phyloP scores from a whole-genome alignment of 1,284 basidiomycete genomes.

The Fomitopsis palustris region DNA sequence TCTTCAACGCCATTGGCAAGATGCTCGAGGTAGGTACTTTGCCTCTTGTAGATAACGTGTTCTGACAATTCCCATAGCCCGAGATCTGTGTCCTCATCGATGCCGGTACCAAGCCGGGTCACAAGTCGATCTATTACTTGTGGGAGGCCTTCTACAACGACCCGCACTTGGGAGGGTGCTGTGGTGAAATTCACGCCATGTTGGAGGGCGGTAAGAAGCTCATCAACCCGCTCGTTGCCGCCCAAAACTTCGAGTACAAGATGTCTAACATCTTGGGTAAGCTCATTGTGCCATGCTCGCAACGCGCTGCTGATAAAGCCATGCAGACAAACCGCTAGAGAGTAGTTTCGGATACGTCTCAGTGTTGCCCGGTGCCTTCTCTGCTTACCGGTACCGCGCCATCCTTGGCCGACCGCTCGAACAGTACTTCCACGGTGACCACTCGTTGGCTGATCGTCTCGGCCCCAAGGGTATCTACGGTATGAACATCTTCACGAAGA shows the following conservation, averaged over 20 bases:
- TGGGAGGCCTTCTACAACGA: constrained; percentile 93
- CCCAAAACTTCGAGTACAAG: constrained; percentile 99
- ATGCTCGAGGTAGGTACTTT: constrained; percentile 59
- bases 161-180: constrained; percentile 72
- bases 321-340: constrained; percentile 85
- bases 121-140: constrained; percentile 95
- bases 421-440: constrained; percentile 99
- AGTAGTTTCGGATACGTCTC: constrained; percentile 95
- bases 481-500: constrained; percentile 98
- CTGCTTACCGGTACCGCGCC: constrained; percentile 89
- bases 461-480: constrained; percentile 94
- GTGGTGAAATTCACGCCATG: constrained; percentile 95
- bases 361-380: constrained; percentile 95
- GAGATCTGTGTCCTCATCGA: constrained; percentile 91
- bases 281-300: constrained; percentile 7
- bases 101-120: constrained; percentile 94
- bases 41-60: not conserved
- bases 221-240: constrained; percentile 90
- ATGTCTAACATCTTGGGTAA: constrained; percentile 92
- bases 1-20: constrained; percentile 94
- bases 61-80: constrained; percentile 46
- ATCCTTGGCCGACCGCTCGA: constrained; percentile 91
- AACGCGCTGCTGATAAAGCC: constrained; percentile 4
- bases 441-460: constrained; percentile 88
- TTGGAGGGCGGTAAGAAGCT: constrained; percentile 90